Evolutionary conservation across 2,329 filamentous ascomycete species (phyloP).

Genomic region (Colletotrichum paranaense): DNA sequence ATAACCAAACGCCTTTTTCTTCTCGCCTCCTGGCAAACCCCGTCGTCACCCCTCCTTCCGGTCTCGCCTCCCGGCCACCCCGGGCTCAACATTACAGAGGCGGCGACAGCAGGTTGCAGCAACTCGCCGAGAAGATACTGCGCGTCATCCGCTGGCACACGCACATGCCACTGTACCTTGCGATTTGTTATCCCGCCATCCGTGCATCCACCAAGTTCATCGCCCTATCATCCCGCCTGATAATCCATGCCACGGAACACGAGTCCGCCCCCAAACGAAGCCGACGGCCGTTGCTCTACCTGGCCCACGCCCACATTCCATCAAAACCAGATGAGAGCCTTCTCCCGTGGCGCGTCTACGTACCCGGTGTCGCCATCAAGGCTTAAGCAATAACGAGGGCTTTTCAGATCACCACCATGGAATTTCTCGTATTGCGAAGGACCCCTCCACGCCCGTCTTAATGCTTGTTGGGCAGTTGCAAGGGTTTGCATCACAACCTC

Average conservation of each 20-base stretch:
- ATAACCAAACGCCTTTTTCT: background rate
- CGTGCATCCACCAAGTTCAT: background rate
- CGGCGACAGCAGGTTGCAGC: background rate
- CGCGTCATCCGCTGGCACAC: background rate
- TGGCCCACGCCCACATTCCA: background rate
- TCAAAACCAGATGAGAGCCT: background rate
- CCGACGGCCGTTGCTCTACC: background rate
- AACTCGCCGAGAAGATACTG: background rate
- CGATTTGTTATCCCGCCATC: background rate
- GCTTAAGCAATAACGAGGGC: background rate
- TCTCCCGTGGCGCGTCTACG: background rate
- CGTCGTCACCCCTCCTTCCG: background rate
- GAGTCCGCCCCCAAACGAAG: background rate
- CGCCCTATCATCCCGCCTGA: background rate
- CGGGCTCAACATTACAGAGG: background rate
- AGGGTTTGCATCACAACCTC: conserved; percentile 2
- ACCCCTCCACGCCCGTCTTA: background rate
- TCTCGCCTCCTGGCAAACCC: conserved; percentile 23
- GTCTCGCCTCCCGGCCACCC: background rate
- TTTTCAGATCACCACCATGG: conserved; percentile 11
- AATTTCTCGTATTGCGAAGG: conserved; percentile 15
- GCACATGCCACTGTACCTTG: background rate
- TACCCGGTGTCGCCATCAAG: background rate
- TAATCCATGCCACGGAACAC: background rate
- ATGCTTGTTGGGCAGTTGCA: background rate